Evolutionary conservation across 805 yeast species (phyloP).

Genomic region (Kluyveromyces nonfermentans): DNA sequence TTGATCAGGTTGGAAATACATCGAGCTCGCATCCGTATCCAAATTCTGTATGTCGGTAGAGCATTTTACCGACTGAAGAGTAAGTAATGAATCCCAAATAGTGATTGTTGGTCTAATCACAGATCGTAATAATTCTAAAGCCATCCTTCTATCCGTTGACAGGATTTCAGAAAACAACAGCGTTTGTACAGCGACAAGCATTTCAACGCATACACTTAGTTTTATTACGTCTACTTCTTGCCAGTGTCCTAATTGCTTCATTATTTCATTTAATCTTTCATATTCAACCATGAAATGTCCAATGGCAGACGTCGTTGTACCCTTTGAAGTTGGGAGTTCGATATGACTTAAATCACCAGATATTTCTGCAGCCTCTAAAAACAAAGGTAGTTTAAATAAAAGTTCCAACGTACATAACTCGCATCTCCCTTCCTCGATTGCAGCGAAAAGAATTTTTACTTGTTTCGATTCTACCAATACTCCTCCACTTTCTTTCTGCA

Average conservation of each 20-base stretch:
- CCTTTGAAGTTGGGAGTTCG: background rate
- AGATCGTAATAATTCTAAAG: slow-evolving; percentile 9
- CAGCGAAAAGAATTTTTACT: slow-evolving; percentile 32
- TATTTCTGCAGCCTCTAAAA: slow-evolving; percentile 10
- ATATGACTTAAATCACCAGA: slow-evolving; percentile 1
- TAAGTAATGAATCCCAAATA: slow-evolving; percentile 23
- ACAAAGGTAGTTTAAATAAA: slow-evolving; percentile 25
- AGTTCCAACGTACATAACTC: slow-evolving; percentile 22
- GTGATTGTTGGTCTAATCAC: slow-evolving; percentile 16
- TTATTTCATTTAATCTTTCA: background rate
- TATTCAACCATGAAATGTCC: slow-evolving; percentile 2
- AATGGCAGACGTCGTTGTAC: background rate
- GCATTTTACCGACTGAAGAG: slow-evolving; percentile 9
- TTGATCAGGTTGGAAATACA: slow-evolving; percentile 1
- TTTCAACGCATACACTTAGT: slow-evolving; percentile 3
- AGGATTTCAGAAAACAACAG: slow-evolving; percentile 1
- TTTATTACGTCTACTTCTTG: slow-evolving; percentile 1
- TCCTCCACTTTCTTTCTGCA: slow-evolving; percentile 36
- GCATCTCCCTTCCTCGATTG: slow-evolving; percentile 36
- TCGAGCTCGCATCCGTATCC: background rate
- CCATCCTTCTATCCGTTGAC: slow-evolving; percentile 1
- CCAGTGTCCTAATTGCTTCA: background rate
- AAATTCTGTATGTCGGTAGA: slow-evolving; percentile 6
- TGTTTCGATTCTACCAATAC: slow-evolving; percentile 34
- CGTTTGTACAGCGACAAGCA: slow-evolving; percentile 3